These are phyloP conservation scores for Globisporangium cederbergense DNA, from an alignment of 352 stramenopile genomes.

Conservation along the genomic window DNA sequence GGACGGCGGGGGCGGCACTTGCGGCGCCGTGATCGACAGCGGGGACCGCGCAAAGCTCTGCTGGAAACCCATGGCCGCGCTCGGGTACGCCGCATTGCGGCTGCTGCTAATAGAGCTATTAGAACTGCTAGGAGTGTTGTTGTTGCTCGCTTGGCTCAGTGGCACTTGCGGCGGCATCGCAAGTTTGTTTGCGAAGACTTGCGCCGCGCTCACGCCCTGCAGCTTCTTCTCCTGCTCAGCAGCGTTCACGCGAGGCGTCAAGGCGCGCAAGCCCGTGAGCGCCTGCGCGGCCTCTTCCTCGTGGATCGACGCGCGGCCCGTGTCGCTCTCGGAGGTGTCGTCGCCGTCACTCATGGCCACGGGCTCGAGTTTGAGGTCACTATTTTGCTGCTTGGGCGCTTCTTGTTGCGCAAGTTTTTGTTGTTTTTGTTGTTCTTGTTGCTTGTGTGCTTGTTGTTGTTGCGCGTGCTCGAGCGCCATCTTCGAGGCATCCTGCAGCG, in stretches of 20 bases:
- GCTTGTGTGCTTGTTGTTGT: constrained; percentile 1
- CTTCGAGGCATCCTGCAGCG: constrained; percentile 40
- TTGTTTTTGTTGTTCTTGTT: constrained; percentile 1
- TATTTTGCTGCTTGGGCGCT: background rate
- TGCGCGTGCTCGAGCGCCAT: constrained; percentile 17
- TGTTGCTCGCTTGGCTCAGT: constrained; percentile 3
- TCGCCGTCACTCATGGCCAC: constrained; percentile 8
- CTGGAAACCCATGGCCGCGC: constrained; percentile 13
- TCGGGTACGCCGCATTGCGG: constrained; percentile 16
- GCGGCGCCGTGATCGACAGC: constrained; percentile 46
- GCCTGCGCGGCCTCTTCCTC: constrained; percentile 68
- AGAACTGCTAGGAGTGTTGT: background rate
- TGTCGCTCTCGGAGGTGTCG: constrained; percentile 13
- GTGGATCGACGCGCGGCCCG: constrained; percentile 32
- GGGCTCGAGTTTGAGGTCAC: constrained; percentile 11
- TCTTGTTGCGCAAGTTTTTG: constrained; percentile 1
- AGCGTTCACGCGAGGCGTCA: constrained; percentile 12
- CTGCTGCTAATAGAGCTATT: background rate
- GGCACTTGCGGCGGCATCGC: background rate
- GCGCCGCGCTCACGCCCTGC: constrained; percentile 10
- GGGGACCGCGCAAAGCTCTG: constrained; percentile 22
- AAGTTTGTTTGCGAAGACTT: constrained; percentile 11
- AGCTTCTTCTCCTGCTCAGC: constrained; percentile 19
- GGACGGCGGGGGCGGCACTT: constrained; percentile 12
- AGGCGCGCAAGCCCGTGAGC: constrained; percentile 60